Evolutionary conservation across 1,284 basidiomycete genomes (phyloP).

Genomic region (Cryptococcus sp.): DNA sequence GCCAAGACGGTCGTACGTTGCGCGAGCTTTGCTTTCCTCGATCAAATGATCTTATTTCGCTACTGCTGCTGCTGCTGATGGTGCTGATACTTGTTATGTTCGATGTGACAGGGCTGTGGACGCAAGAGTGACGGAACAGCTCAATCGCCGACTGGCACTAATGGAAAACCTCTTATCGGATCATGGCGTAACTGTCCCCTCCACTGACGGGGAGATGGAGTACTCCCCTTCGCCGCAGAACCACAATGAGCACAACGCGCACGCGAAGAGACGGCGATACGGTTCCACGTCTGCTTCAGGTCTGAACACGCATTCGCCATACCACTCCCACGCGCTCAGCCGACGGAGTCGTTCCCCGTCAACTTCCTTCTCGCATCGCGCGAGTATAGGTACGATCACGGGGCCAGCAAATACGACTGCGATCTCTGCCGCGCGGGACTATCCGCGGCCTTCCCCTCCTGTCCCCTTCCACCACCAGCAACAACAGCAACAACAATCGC

Average conservation of each 20-base stretch:
- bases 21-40: neutral
- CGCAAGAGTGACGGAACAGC: slow-evolving; percentile 19
- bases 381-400: neutral
- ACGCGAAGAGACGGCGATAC: neutral
- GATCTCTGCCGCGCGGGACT: neutral
- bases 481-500: neutral
- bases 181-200: slow-evolving; percentile 19
- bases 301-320: neutral
- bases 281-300: neutral
- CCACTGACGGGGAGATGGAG: neutral
- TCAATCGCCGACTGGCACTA: slow-evolving; percentile 27
- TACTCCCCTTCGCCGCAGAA: neutral
- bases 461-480: neutral
- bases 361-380: neutral
- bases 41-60: too few species aligned
- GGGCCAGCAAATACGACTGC: neutral
- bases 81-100: neutral
- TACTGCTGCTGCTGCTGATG: slow-evolving; percentile 2
- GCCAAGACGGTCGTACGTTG: slow-evolving; percentile 24
- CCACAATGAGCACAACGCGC: neutral
- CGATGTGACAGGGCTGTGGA: slow-evolving; percentile 12
- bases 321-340: neutral
- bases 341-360: neutral
- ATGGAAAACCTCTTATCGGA: slow-evolving; percentile 26
- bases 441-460: neutral